phyloP scores from a whole-genome alignment of 495 filamentous ascomycete species.

The Penicillium subrubescens region DNA sequence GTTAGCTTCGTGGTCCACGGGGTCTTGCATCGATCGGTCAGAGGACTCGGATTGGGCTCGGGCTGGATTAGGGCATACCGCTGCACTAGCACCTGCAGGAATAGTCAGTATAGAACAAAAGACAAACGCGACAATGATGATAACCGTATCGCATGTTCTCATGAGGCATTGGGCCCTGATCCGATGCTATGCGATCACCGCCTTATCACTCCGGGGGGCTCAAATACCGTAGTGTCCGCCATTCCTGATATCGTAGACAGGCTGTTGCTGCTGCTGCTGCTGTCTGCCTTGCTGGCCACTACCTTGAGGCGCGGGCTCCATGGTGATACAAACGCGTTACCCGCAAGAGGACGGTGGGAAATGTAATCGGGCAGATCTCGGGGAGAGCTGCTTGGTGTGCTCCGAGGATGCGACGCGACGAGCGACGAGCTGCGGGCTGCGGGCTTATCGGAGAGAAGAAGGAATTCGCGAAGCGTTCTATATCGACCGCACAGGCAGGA shows the following conservation, averaged over 20 bases:
- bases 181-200: not conserved
- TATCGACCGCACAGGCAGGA: not conserved
- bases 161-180: not conserved
- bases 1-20: conserved; percentile 2
- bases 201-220: not conserved
- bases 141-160: not conserved
- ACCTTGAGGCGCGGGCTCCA: conserved; percentile 60
- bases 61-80: conserved; percentile 55
- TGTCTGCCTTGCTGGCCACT: conserved; percentile 58
- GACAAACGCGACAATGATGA: conserved; percentile 1
- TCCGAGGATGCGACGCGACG: conserved; percentile 5
- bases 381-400: not conserved
- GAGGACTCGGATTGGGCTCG: not conserved
- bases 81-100: conserved; percentile 72
- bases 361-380: conserved; percentile 6
- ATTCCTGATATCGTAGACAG: conserved; percentile 76
- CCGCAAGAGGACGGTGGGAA: conserved; percentile 2
- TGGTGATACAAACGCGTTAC: conserved; percentile 29
- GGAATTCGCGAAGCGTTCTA: not conserved
- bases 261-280: conserved; percentile 39
- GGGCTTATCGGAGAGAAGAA: not conserved
- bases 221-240: conserved; percentile 84
- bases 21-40: not conserved
- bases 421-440: not conserved
- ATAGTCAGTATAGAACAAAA: conserved; percentile 16